Base-by-base conservation (phyloP, 805 yeast species). In the Danielozyma ontarioensis region DNA sequence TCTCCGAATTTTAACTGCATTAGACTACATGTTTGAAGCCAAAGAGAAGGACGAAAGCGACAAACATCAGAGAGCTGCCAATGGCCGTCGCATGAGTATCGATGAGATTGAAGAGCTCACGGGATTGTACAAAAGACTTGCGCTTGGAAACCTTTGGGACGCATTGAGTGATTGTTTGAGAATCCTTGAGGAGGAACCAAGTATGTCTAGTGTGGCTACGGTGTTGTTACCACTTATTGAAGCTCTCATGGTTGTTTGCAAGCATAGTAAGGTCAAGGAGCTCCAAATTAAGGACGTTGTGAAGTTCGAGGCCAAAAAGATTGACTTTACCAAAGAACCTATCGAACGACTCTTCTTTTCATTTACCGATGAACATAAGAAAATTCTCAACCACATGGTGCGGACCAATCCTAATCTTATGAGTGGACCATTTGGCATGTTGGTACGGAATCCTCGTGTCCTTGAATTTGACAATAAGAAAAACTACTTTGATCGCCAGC, bases 231-330 rank as follows among this genome's bases (percentile, higher is more conserved):
- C 97, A 0, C 58, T 88, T 40, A 86, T 90, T 40, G 98, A 90
- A 54, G 80, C 96, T 0, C 66, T 93, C 36, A 87, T 93, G 95
- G 95, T 90, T 31, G 93, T 93, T n/a, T 88, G 96, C 59, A 89
- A 89, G 50, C 94, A 85, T 50, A 76, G 86, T 45, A 74, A 74
- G 40, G 80, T 77, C 26, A 73, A 70, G 48, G 81, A 74, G 33
- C 59, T 70, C 36, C 80, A 67, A 41, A 62, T 69, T 5, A 71
- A 74, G 36, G 85, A 77, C 36, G 59, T 57, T 4, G 56, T 67
- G 21, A 80, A 76, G 47, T 83, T 73, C 50, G 86, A 83, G 44
- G 79, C 72, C 13, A 72, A 66, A 36, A 72, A 72, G 41, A 68
- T 74, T 37, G 90, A 87, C 52, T 80, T 83, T 48, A 68, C 80